Conservation (phyloP, 192 early-diverging fungal species). For the Coemansia sp. region DNA sequence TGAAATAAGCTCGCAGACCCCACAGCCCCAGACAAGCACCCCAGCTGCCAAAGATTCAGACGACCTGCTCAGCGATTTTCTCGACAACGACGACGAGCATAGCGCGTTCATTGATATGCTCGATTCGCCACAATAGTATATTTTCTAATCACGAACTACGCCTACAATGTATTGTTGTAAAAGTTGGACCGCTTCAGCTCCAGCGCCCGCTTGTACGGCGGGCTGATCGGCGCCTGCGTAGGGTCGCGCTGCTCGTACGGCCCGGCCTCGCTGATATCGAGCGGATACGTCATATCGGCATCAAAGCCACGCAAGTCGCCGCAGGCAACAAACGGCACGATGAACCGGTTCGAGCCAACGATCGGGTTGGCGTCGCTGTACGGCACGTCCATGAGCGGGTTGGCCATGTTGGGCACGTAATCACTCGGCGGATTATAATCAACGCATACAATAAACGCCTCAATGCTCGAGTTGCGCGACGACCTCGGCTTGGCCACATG, state of each 20-base stretch:
- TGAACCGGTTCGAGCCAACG: slow-evolving; percentile 67
- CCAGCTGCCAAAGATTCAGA: neutral
- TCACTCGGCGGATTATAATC: slow-evolving; percentile 80
- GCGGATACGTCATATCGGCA: slow-evolving; percentile 80
- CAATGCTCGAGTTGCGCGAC: slow-evolving; percentile 89
- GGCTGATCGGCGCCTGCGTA: slow-evolving; percentile 80
- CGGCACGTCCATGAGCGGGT: slow-evolving; percentile 80
- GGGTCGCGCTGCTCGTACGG: slow-evolving; percentile 62
- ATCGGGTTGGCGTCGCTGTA: slow-evolving; percentile 70
- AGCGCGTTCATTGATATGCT: slow-evolving; percentile 9
- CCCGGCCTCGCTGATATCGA: slow-evolving; percentile 51
- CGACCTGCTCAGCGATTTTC: slow-evolving; percentile 7
- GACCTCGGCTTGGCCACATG: slow-evolving; percentile 90
- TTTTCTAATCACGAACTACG: neutral
- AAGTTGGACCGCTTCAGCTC: slow-evolving; percentile 67
- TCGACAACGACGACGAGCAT: neutral
- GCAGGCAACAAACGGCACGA: slow-evolving; percentile 88
- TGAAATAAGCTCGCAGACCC: neutral
- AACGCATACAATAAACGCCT: slow-evolving; percentile 92
- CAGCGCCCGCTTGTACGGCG: slow-evolving; percentile 83
- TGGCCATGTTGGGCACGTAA: slow-evolving; percentile 86
- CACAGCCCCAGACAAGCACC: neutral
- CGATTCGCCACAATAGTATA: slow-evolving; percentile 9
- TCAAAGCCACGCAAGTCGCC: slow-evolving; percentile 89
- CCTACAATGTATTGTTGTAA: slow-evolving; percentile 57